Evolutionary conservation across 495 filamentous ascomycete species (phyloP), one percentile per base, ranked within the genome.

Genomic region (Aspergillus mulundensis): DNA sequence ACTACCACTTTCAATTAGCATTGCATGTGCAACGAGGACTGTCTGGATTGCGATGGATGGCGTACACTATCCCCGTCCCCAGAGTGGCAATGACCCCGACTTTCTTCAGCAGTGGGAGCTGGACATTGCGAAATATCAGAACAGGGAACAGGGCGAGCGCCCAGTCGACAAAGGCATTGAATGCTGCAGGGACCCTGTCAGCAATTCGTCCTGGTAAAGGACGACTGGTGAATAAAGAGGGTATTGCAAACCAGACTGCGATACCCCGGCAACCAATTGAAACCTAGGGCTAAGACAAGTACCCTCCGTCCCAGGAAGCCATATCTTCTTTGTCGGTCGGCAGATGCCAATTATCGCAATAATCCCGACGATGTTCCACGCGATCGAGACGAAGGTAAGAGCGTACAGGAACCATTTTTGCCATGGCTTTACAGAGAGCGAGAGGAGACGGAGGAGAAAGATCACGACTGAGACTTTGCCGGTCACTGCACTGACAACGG

Each of bases 371-470:
- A 30, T 54, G 23, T 59, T 59, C 43, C 30, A 42, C 1, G 42
- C 30, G 11, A 60, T 47, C 0, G 51, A 60, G 0, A 55, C 23
- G 7, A 55, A 11, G 0, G 46, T 51, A 1, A 60, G 20, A 10
- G 40, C 30, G 32, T 60, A 55, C 0, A 60, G 18, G n/a, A 55
- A 60, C 45, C 51, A 60, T 25, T 52, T 36, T 11, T 42, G 44
- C 8, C 20, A 19, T 10, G 11, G 2, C 0, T 30, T 51, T 5
- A 52, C 57, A 6, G 46, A 21, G 19, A 20, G 46, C 0, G 45
- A 45, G 24, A 60, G 45, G 38, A 60, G 36, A 1, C 57, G 52
- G 14, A 60, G 57, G 6, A 60, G 39, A 11, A 60, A 60, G 10
- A 60, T 44, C 5, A 14, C 34, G 7, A 60, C 57, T 3, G 44